Base-by-base conservation (phyloP, 2,329 filamentous ascomycete species). In the Penicillium oxalicum region DNA sequence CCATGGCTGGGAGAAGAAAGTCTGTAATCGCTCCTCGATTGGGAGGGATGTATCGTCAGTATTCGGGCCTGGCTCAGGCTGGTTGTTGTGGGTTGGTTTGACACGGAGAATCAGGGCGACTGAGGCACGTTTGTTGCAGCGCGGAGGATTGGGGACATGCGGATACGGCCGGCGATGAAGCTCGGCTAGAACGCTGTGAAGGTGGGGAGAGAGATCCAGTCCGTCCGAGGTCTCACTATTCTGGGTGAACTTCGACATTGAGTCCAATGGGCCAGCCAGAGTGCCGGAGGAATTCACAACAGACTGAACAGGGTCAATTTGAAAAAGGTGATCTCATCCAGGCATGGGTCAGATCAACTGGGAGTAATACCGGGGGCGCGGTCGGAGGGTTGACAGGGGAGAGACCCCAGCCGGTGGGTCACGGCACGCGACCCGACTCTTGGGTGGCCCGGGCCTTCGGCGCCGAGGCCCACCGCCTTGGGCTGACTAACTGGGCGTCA, bases 1-100 rank as follows among this genome's bases (percentile, higher is more conserved):
- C 84, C 84, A 87, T 12, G 75, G 64, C 57, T 83, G 81, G 1
- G 72, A 68, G 61, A 86, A 87, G 70, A 86, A 86, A 7, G 72
- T 65, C 29, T 78, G 68, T 33, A 83, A 53, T 35, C 75, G 70
- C 35, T 75, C 65, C 47, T 70, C 56, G 4, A 59, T 55, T 8
- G 60, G 61, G 46, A 58, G 52, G 40, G 56, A 58, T 5, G 53
- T 48, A 40, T 57, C 59, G 12, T 52, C 57, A 45, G 57, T 46
- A 4, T 51, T 47, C 11, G n/a, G 4, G n/a, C 42, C 28, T 12
- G 60, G 57, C 18, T 68, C 59, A 6, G 79, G 77, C 70, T 75
- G 78, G 57, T 82, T 74, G 25, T 74, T 60, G 60, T 78, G 79
- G 12, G 74, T 72, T 12, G 82, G 81, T 45, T 81, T 77, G 26